Evolutionary conservation across 257 asterid species (phyloP), one percentile per base, ranked within the genome.

Genomic region (Scutellaria galericulata): DNA sequence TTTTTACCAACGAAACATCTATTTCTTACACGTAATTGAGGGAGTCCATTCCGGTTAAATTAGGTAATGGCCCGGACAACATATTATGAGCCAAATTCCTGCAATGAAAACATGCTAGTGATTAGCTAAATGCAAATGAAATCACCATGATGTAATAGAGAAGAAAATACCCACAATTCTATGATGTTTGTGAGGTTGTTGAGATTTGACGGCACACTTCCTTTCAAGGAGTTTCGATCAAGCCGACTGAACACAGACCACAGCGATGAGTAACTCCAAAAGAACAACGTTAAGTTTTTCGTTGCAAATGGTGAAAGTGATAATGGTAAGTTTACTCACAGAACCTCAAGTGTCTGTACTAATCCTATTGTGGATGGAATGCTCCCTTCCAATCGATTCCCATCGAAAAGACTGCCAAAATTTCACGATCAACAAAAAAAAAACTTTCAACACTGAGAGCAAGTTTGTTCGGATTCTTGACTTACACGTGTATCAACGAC

Each of bases 401-500:
- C 92, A 70, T 93, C 97, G 7, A 93, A 89, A 41, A 93, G 54
- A 65, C 97, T 93, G 89, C 65, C 67, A 64, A 7, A 24, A 4
- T 59, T 59, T 53, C 71, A 13, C 3, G 47, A 55, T 64, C 48
- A 11, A 18, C 18, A 18, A 18, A 18, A 18, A 18, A 18, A 18
- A 15, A 74, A 69, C 14, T 39, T 3, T 24, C n/a, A 39, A 52
- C 22, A 27, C 7, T 47, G 57, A 74, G 46, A 58, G 39, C 10
- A 56, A 27, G 15, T 20, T 10, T 10, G 7, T 48, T 50, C 31
- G 14, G 55, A 31, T 22, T 57, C 67, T 52, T 18, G 77, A 83
- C 97, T 86, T 90, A 93, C 98, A 90, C 80, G 58, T 93, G 98
- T 79, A 89, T 89, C 68, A 90, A 66, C 45, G 88, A 85, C 96